Conservation (phyloP, 2,329 filamentous ascomycete species). For the Aureobasidium leucospermi region DNA sequence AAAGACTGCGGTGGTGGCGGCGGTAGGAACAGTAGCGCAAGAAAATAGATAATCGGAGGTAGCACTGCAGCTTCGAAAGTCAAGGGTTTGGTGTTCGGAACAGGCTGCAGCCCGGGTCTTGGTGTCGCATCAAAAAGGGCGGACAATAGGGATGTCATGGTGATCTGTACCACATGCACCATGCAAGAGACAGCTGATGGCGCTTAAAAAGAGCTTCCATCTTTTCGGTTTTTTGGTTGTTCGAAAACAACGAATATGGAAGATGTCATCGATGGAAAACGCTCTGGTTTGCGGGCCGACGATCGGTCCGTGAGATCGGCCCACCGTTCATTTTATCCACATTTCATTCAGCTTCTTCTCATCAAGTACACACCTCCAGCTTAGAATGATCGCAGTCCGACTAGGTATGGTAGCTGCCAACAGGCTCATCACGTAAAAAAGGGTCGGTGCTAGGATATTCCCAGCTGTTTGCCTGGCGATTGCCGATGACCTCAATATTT, state of each 20-base stretch:
- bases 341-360: neutral
- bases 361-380: neutral
- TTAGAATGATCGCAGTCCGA: too few species aligned
- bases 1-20: constrained; percentile 32
- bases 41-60: constrained; percentile 36
- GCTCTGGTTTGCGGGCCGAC: neutral
- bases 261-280: constrained; percentile 13
- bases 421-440: too few species aligned
- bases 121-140: constrained; percentile 18
- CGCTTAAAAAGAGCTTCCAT: constrained; percentile 5
- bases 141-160: neutral
- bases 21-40: constrained; percentile 35
- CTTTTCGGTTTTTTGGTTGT: neutral
- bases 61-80: constrained; percentile 32
- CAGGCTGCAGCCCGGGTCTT: constrained; percentile 33
- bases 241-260: constrained; percentile 6
- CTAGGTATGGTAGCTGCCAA: too few species aligned
- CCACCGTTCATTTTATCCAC: neutral
- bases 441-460: too few species aligned
- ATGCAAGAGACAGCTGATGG: neutral
- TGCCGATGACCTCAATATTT: too few species aligned
- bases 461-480: too few species aligned
- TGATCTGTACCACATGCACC: constrained; percentile 2
- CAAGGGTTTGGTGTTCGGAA: constrained; percentile 35
- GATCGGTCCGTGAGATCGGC: constrained; percentile 10